These are phyloP conservation scores for Dactylellina sp. DNA, from an alignment of 2,329 filamentous ascomycete species.

Conservation along the genomic window DNA sequence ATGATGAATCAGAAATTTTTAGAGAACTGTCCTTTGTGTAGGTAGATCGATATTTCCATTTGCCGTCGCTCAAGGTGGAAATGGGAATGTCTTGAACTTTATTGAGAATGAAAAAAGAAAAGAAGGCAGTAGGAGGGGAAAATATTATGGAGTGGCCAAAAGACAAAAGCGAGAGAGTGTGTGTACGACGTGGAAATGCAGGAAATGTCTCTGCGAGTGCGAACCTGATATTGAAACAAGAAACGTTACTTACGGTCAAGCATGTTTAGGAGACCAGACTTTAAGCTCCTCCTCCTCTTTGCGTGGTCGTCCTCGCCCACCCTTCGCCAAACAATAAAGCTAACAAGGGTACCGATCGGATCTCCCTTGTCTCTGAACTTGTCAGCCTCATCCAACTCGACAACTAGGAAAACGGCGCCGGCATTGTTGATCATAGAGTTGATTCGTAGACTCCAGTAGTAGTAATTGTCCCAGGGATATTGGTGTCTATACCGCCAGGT, in stretches of 20 bases:
- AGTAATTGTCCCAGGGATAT: constrained; percentile 55
- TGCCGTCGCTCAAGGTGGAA: neutral
- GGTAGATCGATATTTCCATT: neutral
- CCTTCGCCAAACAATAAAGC: constrained; percentile 50
- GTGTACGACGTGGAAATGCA: too few relatives aligned
- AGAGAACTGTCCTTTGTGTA: neutral
- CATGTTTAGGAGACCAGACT: constrained; percentile 46
- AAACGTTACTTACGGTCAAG: constrained; percentile 48
- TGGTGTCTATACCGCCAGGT: constrained; percentile 54
- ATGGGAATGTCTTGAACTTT: neutral
- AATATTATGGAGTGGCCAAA: neutral
- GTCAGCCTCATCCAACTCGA: constrained; percentile 48
- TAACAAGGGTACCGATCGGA: constrained; percentile 50
- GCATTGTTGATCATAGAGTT: constrained; percentile 55
- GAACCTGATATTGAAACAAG: neutral
- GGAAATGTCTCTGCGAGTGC: too few relatives aligned
- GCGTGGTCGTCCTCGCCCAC: constrained; percentile 48
- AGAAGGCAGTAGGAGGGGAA: neutral
- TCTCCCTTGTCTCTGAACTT: constrained; percentile 43
- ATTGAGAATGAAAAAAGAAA: neutral
- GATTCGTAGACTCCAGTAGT: constrained; percentile 53
- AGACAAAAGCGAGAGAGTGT: constrained; percentile 15
- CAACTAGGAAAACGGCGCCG: constrained; percentile 44
- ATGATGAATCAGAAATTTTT: constrained; percentile 32
- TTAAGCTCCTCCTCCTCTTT: constrained; percentile 42